Conservation (phyloP, 331 rosid genomes). For the Malus hybrid region DNA sequence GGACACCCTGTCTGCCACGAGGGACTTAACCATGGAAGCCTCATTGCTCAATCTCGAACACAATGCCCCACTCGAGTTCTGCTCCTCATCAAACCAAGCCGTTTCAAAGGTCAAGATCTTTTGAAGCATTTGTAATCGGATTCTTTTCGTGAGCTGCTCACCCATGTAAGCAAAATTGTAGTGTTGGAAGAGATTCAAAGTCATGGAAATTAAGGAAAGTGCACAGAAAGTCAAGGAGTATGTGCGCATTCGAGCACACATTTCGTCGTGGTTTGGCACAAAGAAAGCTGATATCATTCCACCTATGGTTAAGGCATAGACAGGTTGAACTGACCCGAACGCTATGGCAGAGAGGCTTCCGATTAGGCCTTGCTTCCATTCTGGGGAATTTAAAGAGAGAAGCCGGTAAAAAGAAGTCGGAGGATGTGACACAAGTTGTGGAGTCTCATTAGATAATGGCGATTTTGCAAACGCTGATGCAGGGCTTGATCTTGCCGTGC, state of each 20-base stretch:
- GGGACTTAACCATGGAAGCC: constrained; percentile 86
- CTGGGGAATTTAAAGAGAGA: constrained; percentile 61
- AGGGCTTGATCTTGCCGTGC: constrained; percentile 75
- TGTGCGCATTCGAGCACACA: constrained; percentile 53
- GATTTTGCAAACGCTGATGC: constrained; percentile 39
- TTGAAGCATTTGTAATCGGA: constrained; percentile 60
- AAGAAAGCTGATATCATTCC: constrained; percentile 91
- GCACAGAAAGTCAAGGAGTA: constrained; percentile 59
- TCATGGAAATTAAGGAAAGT: constrained; percentile 57
- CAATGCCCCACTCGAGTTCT: constrained; percentile 76
- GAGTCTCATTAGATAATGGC: constrained; percentile 37
- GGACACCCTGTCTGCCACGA: constrained; percentile 76
- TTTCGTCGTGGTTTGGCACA: constrained; percentile 61
- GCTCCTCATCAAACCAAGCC: constrained; percentile 89
- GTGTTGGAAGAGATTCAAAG: constrained; percentile 73
- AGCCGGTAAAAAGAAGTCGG: constrained; percentile 69
- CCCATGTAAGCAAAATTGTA: constrained; percentile 87
- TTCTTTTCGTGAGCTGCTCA: constrained; percentile 63
- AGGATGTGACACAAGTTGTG: constrained; percentile 23
- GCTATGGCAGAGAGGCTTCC: constrained; percentile 73
- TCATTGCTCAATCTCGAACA: constrained; percentile 84
- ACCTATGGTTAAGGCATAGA: constrained; percentile 78
- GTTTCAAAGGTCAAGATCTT: constrained; percentile 81
- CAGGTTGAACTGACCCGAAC: constrained; percentile 80
- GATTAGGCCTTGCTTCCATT: constrained; percentile 77